These are phyloP conservation scores for Dalbergia cultrata DNA, from an alignment of 306 rosid species.

Conservation along the genomic window DNA sequence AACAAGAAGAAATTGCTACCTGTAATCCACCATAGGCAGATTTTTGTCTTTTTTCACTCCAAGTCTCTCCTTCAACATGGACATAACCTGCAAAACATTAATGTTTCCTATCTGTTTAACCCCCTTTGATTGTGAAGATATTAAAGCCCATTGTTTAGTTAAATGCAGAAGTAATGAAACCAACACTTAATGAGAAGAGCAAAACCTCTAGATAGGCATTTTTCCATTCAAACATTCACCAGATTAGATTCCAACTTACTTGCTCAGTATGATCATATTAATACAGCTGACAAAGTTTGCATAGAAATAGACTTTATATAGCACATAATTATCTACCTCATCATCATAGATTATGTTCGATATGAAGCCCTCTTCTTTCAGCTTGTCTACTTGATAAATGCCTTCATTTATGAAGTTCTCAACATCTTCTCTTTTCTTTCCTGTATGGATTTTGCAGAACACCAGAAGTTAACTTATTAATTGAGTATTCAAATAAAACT, in stretches of 20 bases:
- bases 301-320: conserved; percentile 24
- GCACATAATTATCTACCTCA: conserved; percentile 67
- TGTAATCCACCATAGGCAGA: conserved; percentile 79
- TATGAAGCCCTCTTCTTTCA: conserved; percentile 93
- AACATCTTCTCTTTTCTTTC: conserved; percentile 76
- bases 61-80: conserved; percentile 78
- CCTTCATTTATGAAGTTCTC: conserved; percentile 86
- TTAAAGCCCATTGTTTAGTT: conserved; percentile 15
- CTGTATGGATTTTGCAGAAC: conserved; percentile 52
- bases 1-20: conserved; percentile 59
- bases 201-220: conserved; percentile 4
- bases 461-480: conserved; percentile 30
- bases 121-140: conserved; percentile 15
- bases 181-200: conserved; percentile 8
- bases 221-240: conserved; percentile 24
- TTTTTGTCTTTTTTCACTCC: conserved; percentile 68
- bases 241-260: conserved; percentile 13
- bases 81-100: conserved; percentile 68
- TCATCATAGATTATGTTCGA: conserved; percentile 82
- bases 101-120: conserved; percentile 43
- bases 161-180: conserved; percentile 31
- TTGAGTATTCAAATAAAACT: conserved; percentile 44
- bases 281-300: conserved; percentile 22
- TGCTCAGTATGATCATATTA: neutral
- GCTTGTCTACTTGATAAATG: conserved; percentile 76